Conservation (phyloP, 352 stramenopile genomes). For the Globisporangium cystogenes region DNA sequence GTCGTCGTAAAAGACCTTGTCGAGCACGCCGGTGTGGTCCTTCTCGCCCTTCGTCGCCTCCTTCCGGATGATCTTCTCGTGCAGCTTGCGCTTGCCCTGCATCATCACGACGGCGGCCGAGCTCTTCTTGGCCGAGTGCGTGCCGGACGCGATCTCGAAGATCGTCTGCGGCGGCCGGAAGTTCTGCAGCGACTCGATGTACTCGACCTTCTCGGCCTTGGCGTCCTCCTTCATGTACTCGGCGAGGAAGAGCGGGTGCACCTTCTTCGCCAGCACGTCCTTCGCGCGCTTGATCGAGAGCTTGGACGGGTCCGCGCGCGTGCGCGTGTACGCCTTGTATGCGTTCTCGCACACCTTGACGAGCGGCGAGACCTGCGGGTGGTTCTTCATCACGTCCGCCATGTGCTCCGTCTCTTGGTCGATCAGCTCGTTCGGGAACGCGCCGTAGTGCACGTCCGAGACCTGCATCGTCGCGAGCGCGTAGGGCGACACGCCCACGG, state of each 20-base stretch:
- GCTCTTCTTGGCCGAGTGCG: conserved; percentile 73
- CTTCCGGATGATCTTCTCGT: conserved; percentile 82
- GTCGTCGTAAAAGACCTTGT: conserved; percentile 30
- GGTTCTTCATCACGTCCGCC: conserved; percentile 79
- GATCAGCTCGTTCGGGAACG: conserved; percentile 94
- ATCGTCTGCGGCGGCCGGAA: conserved; percentile 96
- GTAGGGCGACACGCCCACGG: conserved; percentile 72
- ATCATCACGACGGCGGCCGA: conserved; percentile 80
- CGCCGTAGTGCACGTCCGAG: conserved; percentile 96
- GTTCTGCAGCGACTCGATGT: conserved; percentile 88
- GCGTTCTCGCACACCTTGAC: conserved; percentile 94
- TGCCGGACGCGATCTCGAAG: conserved; percentile 92
- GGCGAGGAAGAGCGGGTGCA: conserved; percentile 91
- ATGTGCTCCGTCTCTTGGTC: conserved; percentile 96
- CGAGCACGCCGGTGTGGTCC: conserved; percentile 17
- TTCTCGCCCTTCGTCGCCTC: conserved; percentile 50
- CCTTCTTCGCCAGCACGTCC: conserved; percentile 85
- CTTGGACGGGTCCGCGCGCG: conserved; percentile 93
- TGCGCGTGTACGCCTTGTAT: conserved; percentile 98
- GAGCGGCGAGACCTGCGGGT: conserved; percentile 67
- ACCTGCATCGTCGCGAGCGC: conserved; percentile 92
- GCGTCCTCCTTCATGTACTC: conserved; percentile 82
- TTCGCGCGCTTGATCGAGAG: conserved; percentile 94
- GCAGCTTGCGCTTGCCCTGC: conserved; percentile 79
- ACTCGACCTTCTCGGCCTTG: conserved; percentile 82